Percentiles rank a stretch among this genome's conserved stretches.
Evolutionary conservation across 495 filamentous ascomycete species (phyloP).

Genomic region (Clohesyomyces aquaticus): DNA sequence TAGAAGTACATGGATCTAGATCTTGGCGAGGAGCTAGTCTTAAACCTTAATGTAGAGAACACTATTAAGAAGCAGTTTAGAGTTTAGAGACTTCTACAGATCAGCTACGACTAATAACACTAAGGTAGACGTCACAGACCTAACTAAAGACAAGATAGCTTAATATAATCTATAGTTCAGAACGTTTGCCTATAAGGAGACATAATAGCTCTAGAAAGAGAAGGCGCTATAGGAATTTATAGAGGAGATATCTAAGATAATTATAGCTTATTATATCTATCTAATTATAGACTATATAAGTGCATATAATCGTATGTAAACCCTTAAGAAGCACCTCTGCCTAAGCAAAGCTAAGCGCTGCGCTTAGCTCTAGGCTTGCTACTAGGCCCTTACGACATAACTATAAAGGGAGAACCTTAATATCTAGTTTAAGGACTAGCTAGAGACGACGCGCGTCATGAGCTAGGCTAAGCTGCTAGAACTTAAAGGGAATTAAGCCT

Average conservation of each 20-base stretch:
- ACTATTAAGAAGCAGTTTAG: not conserved
- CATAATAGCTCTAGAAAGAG: not conserved
- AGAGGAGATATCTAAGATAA: not conserved
- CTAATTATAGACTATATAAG: not conserved
- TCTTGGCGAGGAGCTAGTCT: not conserved
- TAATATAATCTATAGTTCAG: not conserved
- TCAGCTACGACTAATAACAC: not conserved
- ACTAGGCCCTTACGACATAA: not conserved
- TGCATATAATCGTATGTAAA: not conserved
- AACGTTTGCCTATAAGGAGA: not conserved
- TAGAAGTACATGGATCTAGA: not conserved
- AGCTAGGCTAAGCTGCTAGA: not conserved
- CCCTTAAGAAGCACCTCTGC: no score
- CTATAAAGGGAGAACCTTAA: no score
- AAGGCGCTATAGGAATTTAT: no score
- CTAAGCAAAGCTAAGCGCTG: not conserved
- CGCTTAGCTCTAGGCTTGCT: not conserved
- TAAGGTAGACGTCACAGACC: not conserved
- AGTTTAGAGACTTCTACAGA: not conserved
- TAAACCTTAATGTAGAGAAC: not conserved
- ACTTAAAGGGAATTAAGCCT: no score
- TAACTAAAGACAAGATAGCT: not conserved
- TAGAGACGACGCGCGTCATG: not conserved
- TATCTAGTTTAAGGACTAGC: not conserved
- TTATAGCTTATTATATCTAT: not conserved